phyloP scores from a whole-genome alignment of 306 rosid species.

The Luffa acutangula region DNA sequence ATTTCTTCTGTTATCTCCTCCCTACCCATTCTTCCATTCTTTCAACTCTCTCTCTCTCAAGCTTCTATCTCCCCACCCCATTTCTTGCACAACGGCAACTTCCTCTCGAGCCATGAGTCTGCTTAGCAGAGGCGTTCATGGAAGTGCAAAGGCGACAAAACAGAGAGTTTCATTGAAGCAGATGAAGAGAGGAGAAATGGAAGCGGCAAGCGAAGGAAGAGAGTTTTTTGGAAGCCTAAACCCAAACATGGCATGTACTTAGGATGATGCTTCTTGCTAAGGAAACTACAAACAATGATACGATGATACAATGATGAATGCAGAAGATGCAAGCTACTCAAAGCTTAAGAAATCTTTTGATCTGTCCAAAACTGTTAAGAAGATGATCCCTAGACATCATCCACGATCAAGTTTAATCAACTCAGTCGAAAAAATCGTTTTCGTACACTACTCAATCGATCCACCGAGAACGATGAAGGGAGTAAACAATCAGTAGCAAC shows the following conservation, averaged over 20 bases:
- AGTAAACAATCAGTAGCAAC: background rate
- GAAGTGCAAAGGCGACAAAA: background rate
- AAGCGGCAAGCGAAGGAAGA: no score
- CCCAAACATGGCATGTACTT: background rate
- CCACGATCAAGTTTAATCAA: background rate
- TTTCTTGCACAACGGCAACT: background rate
- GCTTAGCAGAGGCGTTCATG: background rate
- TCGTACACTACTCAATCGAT: background rate
- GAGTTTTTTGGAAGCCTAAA: no score
- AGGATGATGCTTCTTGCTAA: background rate
- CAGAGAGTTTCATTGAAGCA: background rate
- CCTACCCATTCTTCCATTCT: background rate
- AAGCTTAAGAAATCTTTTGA: background rate
- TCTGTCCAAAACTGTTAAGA: background rate
- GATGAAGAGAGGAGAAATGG: no score
- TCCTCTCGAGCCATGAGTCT: background rate
- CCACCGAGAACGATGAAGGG: background rate
- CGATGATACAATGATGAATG: background rate
- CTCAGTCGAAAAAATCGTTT: background rate
- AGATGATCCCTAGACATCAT: background rate
- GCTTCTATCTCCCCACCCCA: background rate
- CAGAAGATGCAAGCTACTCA: background rate
- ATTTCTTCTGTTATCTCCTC: background rate
- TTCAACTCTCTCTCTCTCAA: background rate
- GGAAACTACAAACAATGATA: background rate